Conservation (phyloP, 2,329 filamentous ascomycete species). For the Cytospora piceae region DNA sequence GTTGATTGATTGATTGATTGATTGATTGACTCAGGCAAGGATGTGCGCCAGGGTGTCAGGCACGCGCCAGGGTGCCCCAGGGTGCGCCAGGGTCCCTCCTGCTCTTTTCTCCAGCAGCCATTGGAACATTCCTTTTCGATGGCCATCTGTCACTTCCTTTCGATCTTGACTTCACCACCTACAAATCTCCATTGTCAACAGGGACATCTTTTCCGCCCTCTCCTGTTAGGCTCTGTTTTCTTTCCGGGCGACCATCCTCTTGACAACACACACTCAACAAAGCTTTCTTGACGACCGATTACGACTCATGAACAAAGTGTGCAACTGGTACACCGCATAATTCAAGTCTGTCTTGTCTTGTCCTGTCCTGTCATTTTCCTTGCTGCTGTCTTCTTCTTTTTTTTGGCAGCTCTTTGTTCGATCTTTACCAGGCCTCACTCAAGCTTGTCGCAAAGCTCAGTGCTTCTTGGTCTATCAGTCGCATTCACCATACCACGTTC, state of each 20-base stretch:
- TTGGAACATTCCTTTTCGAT: constrained; percentile 10
- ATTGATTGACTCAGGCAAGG: background rate
- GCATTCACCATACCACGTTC: constrained; percentile 27
- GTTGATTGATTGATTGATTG: background rate
- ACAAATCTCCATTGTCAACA: background rate
- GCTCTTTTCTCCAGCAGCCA: constrained; percentile 17
- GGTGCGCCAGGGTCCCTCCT: constrained; percentile 23
- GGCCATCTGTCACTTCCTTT: constrained; percentile 2
- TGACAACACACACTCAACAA: background rate
- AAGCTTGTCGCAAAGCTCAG: constrained; percentile 1
- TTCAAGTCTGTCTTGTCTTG: constrained; percentile 11
- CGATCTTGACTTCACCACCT: background rate
- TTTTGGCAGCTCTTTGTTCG: constrained; percentile 7
- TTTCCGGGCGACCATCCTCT: background rate
- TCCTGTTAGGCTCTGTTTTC: background rate
- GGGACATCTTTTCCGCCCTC: background rate
- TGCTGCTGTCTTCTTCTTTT: constrained; percentile 12
- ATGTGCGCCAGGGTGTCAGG: too few relatives aligned
- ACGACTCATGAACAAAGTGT: constrained; percentile 25
- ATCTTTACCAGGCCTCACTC: constrained; percentile 3
- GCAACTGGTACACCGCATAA: constrained; percentile 14
- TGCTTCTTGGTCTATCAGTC: constrained; percentile 13
- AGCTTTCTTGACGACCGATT: constrained; percentile 22
- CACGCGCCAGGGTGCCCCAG: background rate
- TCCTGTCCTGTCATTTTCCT: constrained; percentile 10